Base-by-base conservation (phyloP, 1,284 basidiomycete genomes). In the Hortiboletus rubellus region DNA sequence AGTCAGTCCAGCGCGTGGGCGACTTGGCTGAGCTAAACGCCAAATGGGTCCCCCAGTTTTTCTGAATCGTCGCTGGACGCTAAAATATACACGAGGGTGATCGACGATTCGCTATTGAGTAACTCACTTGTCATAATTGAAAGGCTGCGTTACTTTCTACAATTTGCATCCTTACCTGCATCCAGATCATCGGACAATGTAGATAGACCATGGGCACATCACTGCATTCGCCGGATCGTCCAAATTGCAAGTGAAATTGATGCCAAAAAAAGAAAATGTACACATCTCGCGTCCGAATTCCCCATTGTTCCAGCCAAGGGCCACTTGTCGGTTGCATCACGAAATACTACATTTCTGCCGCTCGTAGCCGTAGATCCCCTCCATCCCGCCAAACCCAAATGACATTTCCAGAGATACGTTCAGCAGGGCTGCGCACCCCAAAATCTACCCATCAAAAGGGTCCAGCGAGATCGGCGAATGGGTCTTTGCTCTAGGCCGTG, bases 391-490 rank as follows among this genome's bases (percentile, higher is more conserved):
- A 27, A 27, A 27, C 27, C 27, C 27, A 27, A 27, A 27, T 27
- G 27, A 27, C 27, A 27, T 27, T 27, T 27, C 27, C 27, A 27
- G 27, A 27, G 27, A 27, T 27, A 27, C 27, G 27, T 27, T 27
- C 27, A 27, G 27, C 27, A 27, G 27, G 27, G 30, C 46, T 22
- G 17, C 12, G 10, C 27, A 18, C 15, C 41, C 18, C 11, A 12
- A 27, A 15, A 14, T 33, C 42, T 27, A 30, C n/a, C 3, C 27
- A 24, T 76, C 74, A 92, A 69, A 92, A 91, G 56, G 92, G 72
- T 37, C 86, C 86, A 3, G 80, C 89, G 44, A 92, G 76, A 72
- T 92, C 90, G 15, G 88, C 87, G 65, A 92, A 92, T 40, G 91
- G 91, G 72, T 92, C 90, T 68, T 89, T 91, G 59, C 75, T 77